Base-by-base conservation (phyloP, 768 basidiomycete genomes). In the Harrya chromipes region DNA sequence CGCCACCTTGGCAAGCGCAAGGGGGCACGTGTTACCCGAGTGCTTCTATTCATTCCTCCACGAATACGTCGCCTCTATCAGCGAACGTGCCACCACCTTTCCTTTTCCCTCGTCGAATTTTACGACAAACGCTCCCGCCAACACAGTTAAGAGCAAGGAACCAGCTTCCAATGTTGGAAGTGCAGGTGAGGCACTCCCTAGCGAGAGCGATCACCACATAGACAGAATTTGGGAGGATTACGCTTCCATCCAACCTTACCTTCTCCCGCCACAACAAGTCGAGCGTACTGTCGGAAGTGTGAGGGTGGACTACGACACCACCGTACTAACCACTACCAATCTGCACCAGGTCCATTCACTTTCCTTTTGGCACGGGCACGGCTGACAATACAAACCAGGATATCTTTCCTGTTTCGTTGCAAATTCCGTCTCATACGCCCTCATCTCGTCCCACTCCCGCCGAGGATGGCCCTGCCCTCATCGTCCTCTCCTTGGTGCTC, bases 11-110 rank as follows among this genome's bases (percentile, higher is more conserved):
- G 81, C 87, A 23, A 81, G 75, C 1, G 87, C 84, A 4, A 80
- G 91, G 39, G 89, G 84, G 0, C 77, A 78, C 9, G 84, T 94
- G 40, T 89, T 98, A 55, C 94, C 95, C 0, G 92, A 94, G 59
- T 83, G 82, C 26, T 98, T 98, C 69, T 97, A 97, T 70, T 87
- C 92, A 3, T 97, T 95, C 71, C 76, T 98, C 10, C 89, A 94
- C 64, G 89, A 88, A 58, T 97, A 97, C 57, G 80, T 90, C 49
- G 79, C 84, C 4, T 84, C 90, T 1, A 74, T 90, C 57, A 87
- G 87, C 64, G 88, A 92, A 53, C 72, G 82, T 12, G 74, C 82
- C 2, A 60, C 75, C 14, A 67, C 73, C 2, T 67, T 77, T 1
- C 73, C 80, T 2, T 78, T 79, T 50, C 50, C 71, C 10, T 57